A percentile compares a stretch with the other conserved stretches of the same genome.
phyloP scores from a whole-genome alignment of 129 eudicot genomes.

The Gnaphalium uliginosum region DNA sequence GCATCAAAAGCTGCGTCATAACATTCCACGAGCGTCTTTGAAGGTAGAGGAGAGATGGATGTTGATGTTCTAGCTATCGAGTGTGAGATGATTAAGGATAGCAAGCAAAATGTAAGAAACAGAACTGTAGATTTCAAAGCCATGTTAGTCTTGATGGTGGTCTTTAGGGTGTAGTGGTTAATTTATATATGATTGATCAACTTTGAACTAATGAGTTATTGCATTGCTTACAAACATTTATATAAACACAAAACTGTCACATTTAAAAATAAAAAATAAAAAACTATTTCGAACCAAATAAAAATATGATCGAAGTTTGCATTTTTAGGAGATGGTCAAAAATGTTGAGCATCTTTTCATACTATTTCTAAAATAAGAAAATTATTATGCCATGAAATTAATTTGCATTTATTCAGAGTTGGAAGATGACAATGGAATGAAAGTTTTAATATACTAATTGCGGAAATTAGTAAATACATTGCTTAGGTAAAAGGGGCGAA shows the following conservation, averaged over 20 bases:
- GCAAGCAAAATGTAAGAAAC: slow-evolving; percentile 21
- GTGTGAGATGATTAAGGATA: slow-evolving; percentile 13
- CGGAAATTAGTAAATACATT: not conserved
- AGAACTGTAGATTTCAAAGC: slow-evolving; percentile 16
- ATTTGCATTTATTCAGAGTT: not conserved
- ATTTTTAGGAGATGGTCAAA: not conserved
- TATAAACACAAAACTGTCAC: not conserved
- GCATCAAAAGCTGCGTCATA: slow-evolving; percentile 17
- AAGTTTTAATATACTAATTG: not conserved
- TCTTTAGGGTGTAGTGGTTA: not conserved
- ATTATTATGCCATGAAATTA: not conserved
- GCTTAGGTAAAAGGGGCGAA: not conserved
- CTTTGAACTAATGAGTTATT: not conserved
- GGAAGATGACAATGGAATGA: not conserved
- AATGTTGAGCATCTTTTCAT: not conserved
- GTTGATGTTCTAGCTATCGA: slow-evolving; percentile 25
- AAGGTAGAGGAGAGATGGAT: slow-evolving; percentile 10
- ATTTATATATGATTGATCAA: slow-evolving; percentile 19
- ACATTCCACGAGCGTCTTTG: slow-evolving; percentile 13
- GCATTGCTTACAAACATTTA: not conserved
- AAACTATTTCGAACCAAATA: not conserved
- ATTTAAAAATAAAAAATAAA: not conserved
- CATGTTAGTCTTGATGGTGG: slow-evolving; percentile 17
- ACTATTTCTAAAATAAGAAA: not conserved
- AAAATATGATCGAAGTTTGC: not conserved